phyloP scores from a whole-genome alignment of 306 rosid species.

The Pyrus betulifolia region DNA sequence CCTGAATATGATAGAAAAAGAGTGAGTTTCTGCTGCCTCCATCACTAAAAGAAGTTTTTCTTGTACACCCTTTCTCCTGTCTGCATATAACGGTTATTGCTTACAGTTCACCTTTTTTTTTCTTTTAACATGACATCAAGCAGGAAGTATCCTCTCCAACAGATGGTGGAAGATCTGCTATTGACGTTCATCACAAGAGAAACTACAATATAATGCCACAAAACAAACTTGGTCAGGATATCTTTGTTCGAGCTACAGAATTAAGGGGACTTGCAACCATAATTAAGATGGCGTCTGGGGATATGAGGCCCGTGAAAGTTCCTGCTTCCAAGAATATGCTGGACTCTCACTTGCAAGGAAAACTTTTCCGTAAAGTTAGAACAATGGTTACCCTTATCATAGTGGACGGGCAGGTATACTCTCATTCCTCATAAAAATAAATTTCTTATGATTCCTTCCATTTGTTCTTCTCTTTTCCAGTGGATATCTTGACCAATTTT shows the following conservation, averaged over 20 bases:
- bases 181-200: conserved; percentile 46
- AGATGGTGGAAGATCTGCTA: conserved; percentile 40
- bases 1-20: conserved; percentile 39
- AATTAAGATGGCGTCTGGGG: conserved; percentile 82
- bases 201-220: conserved; percentile 78
- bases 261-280: conserved; percentile 63
- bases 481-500: not conserved
- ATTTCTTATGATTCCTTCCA: not conserved
- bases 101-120: not conserved
- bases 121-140: not conserved
- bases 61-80: not conserved
- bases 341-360: conserved; percentile 76
- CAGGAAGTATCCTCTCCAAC: conserved; percentile 71
- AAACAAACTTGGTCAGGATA: conserved; percentile 95
- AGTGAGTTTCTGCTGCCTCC: conserved; percentile 34
- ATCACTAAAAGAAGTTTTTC: conserved; percentile 4
- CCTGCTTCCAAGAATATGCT: conserved; percentile 88
- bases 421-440: not conserved
- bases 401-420: conserved; percentile 71
- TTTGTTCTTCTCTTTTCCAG: not conserved
- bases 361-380: conserved; percentile 45
- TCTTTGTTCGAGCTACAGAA: conserved; percentile 86
- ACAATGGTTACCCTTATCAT: conserved; percentile 65
- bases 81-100: not conserved
- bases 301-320: conserved; percentile 81